Evolutionary conservation across 2,329 filamentous ascomycete species (phyloP), one percentile per base, ranked within the genome.

Genomic region (Trichoderma afroharzianum): DNA sequence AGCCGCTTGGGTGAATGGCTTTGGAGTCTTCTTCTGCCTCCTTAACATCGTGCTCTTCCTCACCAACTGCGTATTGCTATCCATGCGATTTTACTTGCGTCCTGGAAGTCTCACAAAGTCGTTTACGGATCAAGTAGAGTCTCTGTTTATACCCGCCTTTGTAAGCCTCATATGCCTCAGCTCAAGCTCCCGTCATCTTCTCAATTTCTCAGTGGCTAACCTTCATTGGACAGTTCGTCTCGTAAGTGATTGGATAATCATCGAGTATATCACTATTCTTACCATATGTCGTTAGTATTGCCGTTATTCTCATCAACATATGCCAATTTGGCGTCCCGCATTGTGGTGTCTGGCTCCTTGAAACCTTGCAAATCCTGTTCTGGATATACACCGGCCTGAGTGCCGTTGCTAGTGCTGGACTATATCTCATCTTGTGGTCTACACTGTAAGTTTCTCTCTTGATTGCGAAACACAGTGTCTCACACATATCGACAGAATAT

Each of bases 61-160:
- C 14, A 79, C 84, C 63, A 91, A 94, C 74, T 89, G 88, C 78
- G 77, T 85, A 63, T 85, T 93, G 75, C 88, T 95, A 47, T 85
- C 87, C 11, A 81, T 90, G 11, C 88, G 93, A 24, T 96, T 97
- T 79, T 87, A 87, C 75, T 85, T 88, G 75, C 90, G 90, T 71
- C 92, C 92, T 0, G 88, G 90, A 21, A 93, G 90, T 9, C 93
- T 95, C 77, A 86, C 85, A 71, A 85, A 88, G 15, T 93, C 92
- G 0, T 91, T 96, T 72, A 83, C 89, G 7, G 93, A 95, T 81
- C 92, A 93, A 14, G 90, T 91, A 0, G 93, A 97, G 78, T 92
- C 89, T 11, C 84, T 95, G 0, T 96, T 95, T 78, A 89, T 93
- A 18, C 92, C 92, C 0, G 88, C 93, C 1, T 88, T 85, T 80